Evolutionary conservation across 208 protist genomes (phyloP).

Genomic region (Wallacemonas collosoma): DNA sequence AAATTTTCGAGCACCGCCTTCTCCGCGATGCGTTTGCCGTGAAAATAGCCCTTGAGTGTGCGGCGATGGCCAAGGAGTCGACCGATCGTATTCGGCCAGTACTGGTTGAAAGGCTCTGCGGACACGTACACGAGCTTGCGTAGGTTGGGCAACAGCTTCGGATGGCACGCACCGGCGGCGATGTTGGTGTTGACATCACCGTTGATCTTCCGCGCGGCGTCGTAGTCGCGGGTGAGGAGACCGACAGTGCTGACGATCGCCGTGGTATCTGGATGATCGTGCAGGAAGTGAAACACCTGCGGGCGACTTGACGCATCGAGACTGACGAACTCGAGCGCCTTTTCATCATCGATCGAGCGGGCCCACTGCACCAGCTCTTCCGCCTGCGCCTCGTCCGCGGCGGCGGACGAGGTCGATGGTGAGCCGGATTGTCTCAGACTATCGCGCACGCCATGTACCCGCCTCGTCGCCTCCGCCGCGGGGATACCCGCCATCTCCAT

Average conservation of each 20-base stretch:
- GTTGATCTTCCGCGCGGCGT: constrained; percentile 60
- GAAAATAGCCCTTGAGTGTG: constrained; percentile 83
- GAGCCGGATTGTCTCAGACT: background rate
- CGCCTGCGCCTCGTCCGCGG: constrained; percentile 15
- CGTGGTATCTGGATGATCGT: constrained; percentile 75
- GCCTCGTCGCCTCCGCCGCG: constrained; percentile 22
- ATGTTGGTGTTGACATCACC: constrained; percentile 85
- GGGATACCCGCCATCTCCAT: constrained; percentile 9
- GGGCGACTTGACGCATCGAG: constrained; percentile 59
- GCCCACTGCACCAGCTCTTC: constrained; percentile 27
- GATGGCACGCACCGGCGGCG: constrained; percentile 61
- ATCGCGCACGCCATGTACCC: background rate
- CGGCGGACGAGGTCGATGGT: background rate
- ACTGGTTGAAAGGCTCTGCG: constrained; percentile 55
- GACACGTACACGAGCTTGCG: constrained; percentile 79
- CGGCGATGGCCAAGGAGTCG: constrained; percentile 31
- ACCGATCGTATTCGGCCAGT: constrained; percentile 31
- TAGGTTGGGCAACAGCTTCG: constrained; percentile 36
- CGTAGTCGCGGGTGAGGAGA: constrained; percentile 64
- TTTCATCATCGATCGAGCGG: constrained; percentile 22
- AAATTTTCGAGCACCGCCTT: constrained; percentile 69
- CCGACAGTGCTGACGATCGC: constrained; percentile 77
- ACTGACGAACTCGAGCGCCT: constrained; percentile 70
- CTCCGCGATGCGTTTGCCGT: constrained; percentile 80
- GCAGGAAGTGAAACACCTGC: constrained; percentile 78